Evolutionary conservation across 2,329 filamentous ascomycete genomes (phyloP), one percentile per base, ranked within the genome.

Genomic region (Phoma sp.): DNA sequence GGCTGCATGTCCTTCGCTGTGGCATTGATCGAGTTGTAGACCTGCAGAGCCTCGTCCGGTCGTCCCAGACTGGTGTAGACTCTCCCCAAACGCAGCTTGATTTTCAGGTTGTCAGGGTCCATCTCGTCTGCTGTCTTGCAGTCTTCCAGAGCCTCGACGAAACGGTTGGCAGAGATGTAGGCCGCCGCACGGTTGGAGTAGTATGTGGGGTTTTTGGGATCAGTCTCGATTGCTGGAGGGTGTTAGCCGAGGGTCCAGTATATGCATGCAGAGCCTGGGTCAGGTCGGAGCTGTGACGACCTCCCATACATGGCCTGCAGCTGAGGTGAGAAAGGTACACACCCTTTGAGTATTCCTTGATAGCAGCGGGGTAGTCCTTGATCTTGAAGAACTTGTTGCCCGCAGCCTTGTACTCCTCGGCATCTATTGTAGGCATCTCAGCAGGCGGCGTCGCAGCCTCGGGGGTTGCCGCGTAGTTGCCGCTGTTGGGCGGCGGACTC

Each of bases 311-410:
- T 3, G 11, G 2, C 25, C 7, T 12, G 6, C 36, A 40, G 14
- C 18, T 14, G 10, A 17, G 20, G 5, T 4, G 11, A 14, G 32
- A n/a, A 14, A 26, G 52, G 36, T 45, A 72, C 81, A 55, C 81
- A 96, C 93, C 93, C 85, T 96, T 96, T 65, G 90, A 91, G 76
- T 98, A 99, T 76, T 97, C 92, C 64, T 90, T 85, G 73, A 98
- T 93, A 20, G 95, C 93, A 72, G 90, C 89, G 56, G 83, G 79
- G 75, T 93, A 99, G 70, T 97, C 91, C 73, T 89, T 91, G 60
- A 93, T 91, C 81, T 97, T 98, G 84, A 97, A 99, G 72, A 91
- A 93, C 71, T 95, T 95, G 80, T 99, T 99, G 54, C 95, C 95
- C 2, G 91, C 86, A 66, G 90, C 86, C 82, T 99, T 99, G 84